These are phyloP conservation scores for Myxozyma nipponensis DNA, from an alignment of 805 yeast species.

Conservation along the genomic window DNA sequence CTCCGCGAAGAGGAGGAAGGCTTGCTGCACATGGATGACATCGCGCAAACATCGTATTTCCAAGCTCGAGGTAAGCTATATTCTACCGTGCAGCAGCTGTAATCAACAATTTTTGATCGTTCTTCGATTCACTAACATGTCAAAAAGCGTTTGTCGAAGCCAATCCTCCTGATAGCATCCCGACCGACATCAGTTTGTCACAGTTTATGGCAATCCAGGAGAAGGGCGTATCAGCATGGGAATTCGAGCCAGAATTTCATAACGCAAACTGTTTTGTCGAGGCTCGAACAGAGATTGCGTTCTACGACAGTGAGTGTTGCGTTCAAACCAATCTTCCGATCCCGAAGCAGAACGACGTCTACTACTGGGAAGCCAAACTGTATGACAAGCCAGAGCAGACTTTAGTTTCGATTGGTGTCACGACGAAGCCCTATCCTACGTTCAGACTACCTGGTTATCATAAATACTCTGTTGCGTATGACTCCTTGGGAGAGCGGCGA, in stretches of 20 bases:
- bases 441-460: constrained; percentile 93
- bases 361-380: constrained; percentile 83
- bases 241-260: constrained; percentile 54
- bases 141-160: constrained; percentile 40
- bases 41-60: constrained; percentile 56
- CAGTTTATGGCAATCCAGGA: constrained; percentile 72
- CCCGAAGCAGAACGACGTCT: constrained; percentile 76
- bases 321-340: constrained; percentile 80
- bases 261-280: constrained; percentile 57
- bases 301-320: constrained; percentile 57
- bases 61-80: constrained; percentile 50
- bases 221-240: constrained; percentile 88
- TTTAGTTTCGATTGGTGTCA: constrained; percentile 66
- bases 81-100: neutral
- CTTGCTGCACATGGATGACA: constrained; percentile 55
- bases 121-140: too few relatives aligned
- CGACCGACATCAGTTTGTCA: constrained; percentile 47
- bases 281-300: constrained; percentile 54
- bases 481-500: constrained; percentile 76
- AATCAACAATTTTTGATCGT: neutral
- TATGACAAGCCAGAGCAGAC: constrained; percentile 58
- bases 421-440: constrained; percentile 87
- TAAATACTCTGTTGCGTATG: constrained; percentile 79
- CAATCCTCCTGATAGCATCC: constrained; percentile 43
- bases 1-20: constrained; percentile 61